Base-by-base conservation (phyloP, 805 yeast species). In the Myxozyma neotropica region DNA sequence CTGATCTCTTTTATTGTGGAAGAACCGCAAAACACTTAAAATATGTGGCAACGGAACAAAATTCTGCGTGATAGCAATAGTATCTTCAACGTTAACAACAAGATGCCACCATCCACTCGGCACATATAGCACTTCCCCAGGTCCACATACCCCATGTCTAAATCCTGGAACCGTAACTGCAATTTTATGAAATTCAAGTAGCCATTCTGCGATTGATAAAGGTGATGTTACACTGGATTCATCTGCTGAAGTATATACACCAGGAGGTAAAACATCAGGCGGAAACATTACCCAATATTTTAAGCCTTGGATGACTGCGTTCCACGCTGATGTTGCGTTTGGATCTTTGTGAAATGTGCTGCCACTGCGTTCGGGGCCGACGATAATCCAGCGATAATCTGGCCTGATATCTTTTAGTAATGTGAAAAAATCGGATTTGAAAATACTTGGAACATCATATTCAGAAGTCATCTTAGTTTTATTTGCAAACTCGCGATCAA, bases 101-200 rank as follows among this genome's bases (percentile, higher is more conserved):
- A 85, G 77, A 76, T 91, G 97, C 97, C 97, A 91, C 97, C 97
- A 91, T 0, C 96, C 95, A n/a, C 91, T 80, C 2, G 97, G 97
- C 6, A 91, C 97, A 71, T 87, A 83, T 79, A 90, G 81, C 61
- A 90, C 86, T 70, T 92, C 95, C 4, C 92, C 93, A 0, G 90
- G 87, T 64, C 83, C 83, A 0, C 95, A 87, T 13, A 91, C 77
- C 0, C 89, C 94, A 21, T 91, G 83, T 21, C 78, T 69, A 66
- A 89, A 86, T 23, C 80, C 78, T 43, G 71, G 65, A 6, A 61
- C 55, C 19, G 83, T 73, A 3, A 43, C 38, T 17, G 86, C 78
- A 69, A 87, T 94, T 63, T 85, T 83, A 77, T 83, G 89, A 67
- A 87, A 91, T 0, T 96, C 96, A 8, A 87, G 71, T 1, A 89